Evolutionary conservation across 2,329 filamentous ascomycete genomes (phyloP), one percentile per base, ranked within the genome.

Genomic region (Didymella pomorum): DNA sequence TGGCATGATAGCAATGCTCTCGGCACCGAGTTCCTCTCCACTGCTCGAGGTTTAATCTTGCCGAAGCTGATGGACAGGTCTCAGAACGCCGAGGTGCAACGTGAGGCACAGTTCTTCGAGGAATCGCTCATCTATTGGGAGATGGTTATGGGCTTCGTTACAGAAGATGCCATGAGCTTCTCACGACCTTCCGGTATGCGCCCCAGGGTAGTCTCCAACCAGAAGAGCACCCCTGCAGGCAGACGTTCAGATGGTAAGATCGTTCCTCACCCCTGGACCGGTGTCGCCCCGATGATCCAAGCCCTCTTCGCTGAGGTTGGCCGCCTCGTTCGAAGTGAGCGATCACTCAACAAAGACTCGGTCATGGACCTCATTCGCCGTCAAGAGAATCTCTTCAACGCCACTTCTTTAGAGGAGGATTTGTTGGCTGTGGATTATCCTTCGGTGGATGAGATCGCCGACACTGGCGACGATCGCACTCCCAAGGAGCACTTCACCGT

Each of bases 1-100:
- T 88, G 86, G 86, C 85, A 87, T 54, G 81, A 87, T 44, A 79
- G 83, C 16, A 80, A 76, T 37, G 83, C 84, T 48, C 76, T 87
- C 4, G 86, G 85, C 2, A 75, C 83, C 49, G 79, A 82, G 14
- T 82, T 83, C 57, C 81, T 86, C 29, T 79, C 82, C 21, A 81
- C 76, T 44, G 83, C 74, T 59, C 79, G 76, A 49, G 77, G 69
- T 53, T 73, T 77, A 28, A 80, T 76, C 48, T 74, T 74, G 44
- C 81, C 80, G 10, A 81, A 82, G 52, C 76, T 83, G 20, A 64
- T 79, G 21, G 70, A 69, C 43, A 68, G 66, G 11, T 69, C 71
- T 1, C 68, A 72, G 55, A 65, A 74, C 11, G 67, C 73, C 56
- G 64, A 74, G 45, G 62, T 72, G 20, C 71, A 75, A 47, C 69